A percentile compares a stretch with the other conserved stretches of the same genome.
Evolutionary conservation across 805 yeast species (phyloP).

Genomic region (Wickerhamiella siamensis): DNA sequence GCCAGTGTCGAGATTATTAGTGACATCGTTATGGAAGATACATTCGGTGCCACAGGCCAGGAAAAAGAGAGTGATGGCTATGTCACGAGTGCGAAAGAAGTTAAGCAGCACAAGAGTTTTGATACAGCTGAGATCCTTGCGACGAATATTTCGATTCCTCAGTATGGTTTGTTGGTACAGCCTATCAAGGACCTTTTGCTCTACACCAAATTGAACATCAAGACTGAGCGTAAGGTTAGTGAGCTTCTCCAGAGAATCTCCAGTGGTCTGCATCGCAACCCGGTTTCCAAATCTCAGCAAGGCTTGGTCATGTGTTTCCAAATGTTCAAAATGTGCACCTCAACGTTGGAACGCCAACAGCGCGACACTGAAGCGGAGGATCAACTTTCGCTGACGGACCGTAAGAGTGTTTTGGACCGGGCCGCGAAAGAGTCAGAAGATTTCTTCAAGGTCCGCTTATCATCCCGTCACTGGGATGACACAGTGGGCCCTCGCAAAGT

Average conservation of each 20-base stretch:
- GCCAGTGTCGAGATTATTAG: conserved; percentile 42
- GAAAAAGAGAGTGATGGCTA: conserved; percentile 94
- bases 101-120: conserved; percentile 72
- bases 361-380: background rate
- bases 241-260: conserved; percentile 66
- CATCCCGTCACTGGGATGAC: conserved; percentile 35
- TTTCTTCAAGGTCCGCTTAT: conserved; percentile 62
- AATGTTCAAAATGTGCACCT: conserved; percentile 40
- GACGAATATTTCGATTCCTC: conserved; percentile 41
- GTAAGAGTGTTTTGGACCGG: conserved; percentile 12
- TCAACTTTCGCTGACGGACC: conserved; percentile 1
- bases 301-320: conserved; percentile 63
- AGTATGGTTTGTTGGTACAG: conserved; percentile 42
- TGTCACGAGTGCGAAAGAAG: conserved; percentile 72
- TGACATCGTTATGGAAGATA: conserved; percentile 75
- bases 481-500: conserved; percentile 33
- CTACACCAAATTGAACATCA: conserved; percentile 48
- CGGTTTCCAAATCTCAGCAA: conserved; percentile 40
- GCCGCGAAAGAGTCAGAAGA: conserved; percentile 33
- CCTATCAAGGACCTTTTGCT: conserved; percentile 56
- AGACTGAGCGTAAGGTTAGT: conserved; percentile 58
- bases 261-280: conserved; percentile 63
- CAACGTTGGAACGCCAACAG: conserved; percentile 12
- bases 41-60: conserved; percentile 80
- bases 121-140: conserved; percentile 77